Evolutionary conservation across 2,329 filamentous ascomycete species (phyloP).

Genomic region (Cucurbitaria berberidis): DNA sequence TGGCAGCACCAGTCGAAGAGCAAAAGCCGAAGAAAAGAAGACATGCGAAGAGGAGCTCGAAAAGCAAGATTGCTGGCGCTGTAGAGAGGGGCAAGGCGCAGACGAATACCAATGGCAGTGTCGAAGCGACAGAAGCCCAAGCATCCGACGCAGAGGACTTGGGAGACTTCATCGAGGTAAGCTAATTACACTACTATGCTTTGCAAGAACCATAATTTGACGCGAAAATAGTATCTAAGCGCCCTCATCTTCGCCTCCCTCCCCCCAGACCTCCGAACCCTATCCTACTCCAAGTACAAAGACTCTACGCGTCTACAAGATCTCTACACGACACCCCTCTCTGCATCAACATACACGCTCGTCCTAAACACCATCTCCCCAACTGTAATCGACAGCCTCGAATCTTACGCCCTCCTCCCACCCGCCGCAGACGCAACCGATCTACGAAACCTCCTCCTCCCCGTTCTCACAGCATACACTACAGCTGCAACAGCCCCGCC

Average conservation of each 20-base stretch:
- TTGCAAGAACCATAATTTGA: too few relatives aligned
- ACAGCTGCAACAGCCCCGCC: conserved; percentile 64
- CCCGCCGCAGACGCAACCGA: conserved; percentile 46
- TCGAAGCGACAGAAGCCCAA: conserved; percentile 26
- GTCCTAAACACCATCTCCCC: conserved; percentile 62
- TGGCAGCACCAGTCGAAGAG: conserved; percentile 54
- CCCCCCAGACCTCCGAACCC: conserved; percentile 64
- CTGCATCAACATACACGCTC: conserved; percentile 56
- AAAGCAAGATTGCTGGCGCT: conserved; percentile 24
- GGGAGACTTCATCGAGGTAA: conserved; percentile 76
- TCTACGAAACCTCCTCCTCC: conserved; percentile 63
- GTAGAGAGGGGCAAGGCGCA: conserved; percentile 8
- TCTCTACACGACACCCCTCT: conserved; percentile 65
- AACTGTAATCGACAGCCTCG: conserved; percentile 69
- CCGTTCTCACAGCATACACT: conserved; percentile 69
- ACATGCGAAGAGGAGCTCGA: conserved; percentile 39
- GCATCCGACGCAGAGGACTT: conserved; percentile 67
- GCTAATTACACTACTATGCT: too few relatives aligned
- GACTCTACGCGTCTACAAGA: conserved; percentile 58
- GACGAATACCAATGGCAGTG: background rate
- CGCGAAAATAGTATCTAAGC: conserved; percentile 79
- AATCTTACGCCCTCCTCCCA: conserved; percentile 69
- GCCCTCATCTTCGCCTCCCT: conserved; percentile 70
- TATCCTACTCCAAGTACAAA: conserved; percentile 66
- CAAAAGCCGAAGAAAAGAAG: conserved; percentile 54